Percentiles rank a stretch among this genome's conserved stretches.
phyloP scores from a whole-genome alignment of 2,329 filamentous ascomycete species.

The Paraphaeosphaeria minitans region DNA sequence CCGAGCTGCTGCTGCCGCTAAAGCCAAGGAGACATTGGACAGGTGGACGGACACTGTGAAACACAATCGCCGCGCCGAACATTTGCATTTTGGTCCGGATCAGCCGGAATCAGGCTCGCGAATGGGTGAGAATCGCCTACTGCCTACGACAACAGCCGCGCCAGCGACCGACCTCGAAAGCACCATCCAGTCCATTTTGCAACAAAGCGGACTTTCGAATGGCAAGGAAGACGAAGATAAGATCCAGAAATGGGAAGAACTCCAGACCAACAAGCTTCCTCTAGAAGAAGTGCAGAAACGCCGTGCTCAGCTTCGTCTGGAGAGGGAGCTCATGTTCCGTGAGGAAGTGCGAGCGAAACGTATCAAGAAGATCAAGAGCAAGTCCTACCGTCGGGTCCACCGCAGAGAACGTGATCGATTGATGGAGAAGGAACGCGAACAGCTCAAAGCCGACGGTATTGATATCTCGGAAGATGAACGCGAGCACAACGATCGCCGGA shows the following conservation, averaged over 20 bases:
- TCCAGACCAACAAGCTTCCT: conserved; percentile 73
- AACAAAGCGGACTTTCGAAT: conserved; percentile 79
- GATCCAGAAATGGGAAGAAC: conserved; percentile 70
- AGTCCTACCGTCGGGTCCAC: conserved; percentile 90
- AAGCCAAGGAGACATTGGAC: conserved; percentile 87
- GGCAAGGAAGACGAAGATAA: conserved; percentile 65
- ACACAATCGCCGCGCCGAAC: conserved; percentile 87
- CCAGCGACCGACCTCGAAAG: conserved; percentile 82
- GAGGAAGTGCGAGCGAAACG: conserved; percentile 88
- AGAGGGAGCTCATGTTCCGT: conserved; percentile 83
- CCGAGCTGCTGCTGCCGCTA: conserved; percentile 80
- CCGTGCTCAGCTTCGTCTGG: conserved; percentile 74
- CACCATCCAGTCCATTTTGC: conserved; percentile 85
- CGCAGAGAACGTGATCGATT: conserved; percentile 73
- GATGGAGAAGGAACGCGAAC: conserved; percentile 62
- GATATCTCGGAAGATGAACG: conserved; percentile 68
- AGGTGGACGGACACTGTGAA: conserved; percentile 97
- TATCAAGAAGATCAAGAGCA: conserved; percentile 99
- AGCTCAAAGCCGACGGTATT: conserved; percentile 63
- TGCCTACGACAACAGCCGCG: conserved; percentile 62
- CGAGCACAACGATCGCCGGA: conserved; percentile 70
- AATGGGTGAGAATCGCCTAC: conserved; percentile 66
- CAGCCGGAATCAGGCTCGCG: conserved; percentile 69
- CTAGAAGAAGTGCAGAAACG: conserved; percentile 74
- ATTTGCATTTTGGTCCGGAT: conserved; percentile 83